These are phyloP conservation scores for Neurospora sp. DNA, from an alignment of 2,329 filamentous ascomycete genomes.

Conservation along the genomic window DNA sequence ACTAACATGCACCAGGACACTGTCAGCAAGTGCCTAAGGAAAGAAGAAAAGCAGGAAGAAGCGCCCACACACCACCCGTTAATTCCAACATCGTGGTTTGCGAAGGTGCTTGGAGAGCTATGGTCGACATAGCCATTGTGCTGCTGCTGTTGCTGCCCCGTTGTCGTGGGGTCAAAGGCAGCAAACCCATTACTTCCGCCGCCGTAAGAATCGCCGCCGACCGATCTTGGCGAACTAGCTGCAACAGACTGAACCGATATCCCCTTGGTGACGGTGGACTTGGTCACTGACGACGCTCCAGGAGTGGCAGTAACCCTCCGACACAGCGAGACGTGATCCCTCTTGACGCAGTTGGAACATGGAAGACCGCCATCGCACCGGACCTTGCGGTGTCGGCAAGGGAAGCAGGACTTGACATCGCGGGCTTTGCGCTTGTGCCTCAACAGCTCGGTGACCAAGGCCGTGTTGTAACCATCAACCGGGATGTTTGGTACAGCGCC, in stretches of 20 bases:
- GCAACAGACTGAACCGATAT: background rate
- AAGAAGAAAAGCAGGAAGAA: background rate
- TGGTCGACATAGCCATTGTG: background rate
- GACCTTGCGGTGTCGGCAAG: constrained; percentile 6
- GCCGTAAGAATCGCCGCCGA: background rate
- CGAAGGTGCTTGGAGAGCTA: background rate
- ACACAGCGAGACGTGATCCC: constrained; percentile 3
- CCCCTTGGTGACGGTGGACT: background rate
- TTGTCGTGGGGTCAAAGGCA: background rate
- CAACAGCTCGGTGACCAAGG: constrained; percentile 2
- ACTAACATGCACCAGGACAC: background rate
- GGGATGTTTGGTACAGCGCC: background rate
- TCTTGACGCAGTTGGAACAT: constrained; percentile 3
- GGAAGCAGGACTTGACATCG: constrained; percentile 5
- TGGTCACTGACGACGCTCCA: background rate
- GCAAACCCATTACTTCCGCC: background rate
- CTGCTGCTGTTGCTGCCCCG: background rate
- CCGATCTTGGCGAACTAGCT: background rate
- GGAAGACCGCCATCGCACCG: constrained; percentile 2
- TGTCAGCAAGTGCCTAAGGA: background rate
- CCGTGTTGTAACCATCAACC: constrained; percentile 1
- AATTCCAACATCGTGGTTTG: background rate
- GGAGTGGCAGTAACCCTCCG: background rate
- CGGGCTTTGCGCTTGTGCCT: constrained; percentile 3
- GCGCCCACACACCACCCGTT: background rate